Base-by-base conservation (phyloP, 495 filamentous ascomycete species). In the Polyplosphaeria fusca region DNA sequence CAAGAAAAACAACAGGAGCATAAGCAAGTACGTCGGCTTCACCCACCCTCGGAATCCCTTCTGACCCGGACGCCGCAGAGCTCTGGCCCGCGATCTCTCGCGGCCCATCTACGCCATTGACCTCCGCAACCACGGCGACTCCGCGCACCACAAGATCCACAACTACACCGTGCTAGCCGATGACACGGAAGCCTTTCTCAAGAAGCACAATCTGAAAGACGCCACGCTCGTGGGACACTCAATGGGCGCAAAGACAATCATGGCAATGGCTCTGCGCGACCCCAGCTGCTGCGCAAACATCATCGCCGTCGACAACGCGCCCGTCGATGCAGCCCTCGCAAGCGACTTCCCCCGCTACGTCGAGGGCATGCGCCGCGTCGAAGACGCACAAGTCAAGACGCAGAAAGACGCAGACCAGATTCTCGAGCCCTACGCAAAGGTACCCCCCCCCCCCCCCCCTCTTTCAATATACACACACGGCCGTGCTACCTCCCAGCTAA, bases 231-330 rank as follows among this genome's bases (percentile, higher is more conserved):
- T 98, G 63, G 93, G 93, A 0, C 93, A 98, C 74, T 96, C 91
- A 0, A 98, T 98, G 92, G 94, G 94, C 47, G 93, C 93, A 32
- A 98, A 98, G 77, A 83, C 86, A 2, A 92, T 89, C 47, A 96
- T 97, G 92, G 79, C 87, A 0, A 77, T 97, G 28, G 87, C 90
- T 26, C 81, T 98, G 14, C 75, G 77, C 24, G 72, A 79, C 0
- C 87, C 89, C 0, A 69, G 79, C 12, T 74, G 84, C 0, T 75
- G 95, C 30, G 76, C 76, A 1, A 80, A 81, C 61, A 66, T 98
- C 23, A 78, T 98, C 18, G 76, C 89, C 3, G 90, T 97, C 4
- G 93, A 98, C 76, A 98, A 98, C 67, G 90, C 91, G 4, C 93
- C 93, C 2, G 74, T 93, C 18, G 90, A 91, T 67, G 87, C 85